Conservation (phyloP, 2,329 filamentous ascomycete species). For the Rhytidhysteron rufulum region DNA sequence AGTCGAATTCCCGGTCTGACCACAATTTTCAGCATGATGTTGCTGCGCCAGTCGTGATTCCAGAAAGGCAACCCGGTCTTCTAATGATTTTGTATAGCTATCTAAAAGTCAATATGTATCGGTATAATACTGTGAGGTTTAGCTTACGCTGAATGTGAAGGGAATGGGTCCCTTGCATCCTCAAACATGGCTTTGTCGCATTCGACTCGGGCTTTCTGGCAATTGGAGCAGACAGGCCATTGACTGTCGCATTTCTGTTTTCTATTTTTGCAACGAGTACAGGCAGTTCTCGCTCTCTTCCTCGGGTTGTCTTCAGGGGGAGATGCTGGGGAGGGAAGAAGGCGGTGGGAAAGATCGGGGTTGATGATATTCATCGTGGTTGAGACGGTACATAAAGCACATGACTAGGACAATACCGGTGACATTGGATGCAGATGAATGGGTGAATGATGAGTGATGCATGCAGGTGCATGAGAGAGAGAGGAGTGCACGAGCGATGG, state of each 20-base stretch:
- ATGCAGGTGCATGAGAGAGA: too few species aligned
- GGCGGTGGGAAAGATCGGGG: not conserved
- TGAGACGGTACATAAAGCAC: too few species aligned
- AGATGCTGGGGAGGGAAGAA: not conserved
- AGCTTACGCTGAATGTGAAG: not conserved
- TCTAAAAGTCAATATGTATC: too few species aligned
- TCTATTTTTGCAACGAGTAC: constrained; percentile 9
- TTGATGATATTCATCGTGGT: not conserved
- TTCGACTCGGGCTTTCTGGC: constrained; percentile 5
- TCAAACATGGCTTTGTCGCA: constrained; percentile 5
- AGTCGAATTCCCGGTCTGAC: not conserved
- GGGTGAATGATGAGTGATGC: too few species aligned
- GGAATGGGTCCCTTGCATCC: not conserved
- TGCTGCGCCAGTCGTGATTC: constrained; percentile 2
- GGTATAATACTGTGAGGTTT: too few species aligned
- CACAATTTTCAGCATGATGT: not conserved
- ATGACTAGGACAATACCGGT: too few species aligned
- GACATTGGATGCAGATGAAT: too few species aligned
- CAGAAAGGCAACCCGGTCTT: constrained; percentile 11
- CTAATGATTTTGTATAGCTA: constrained; percentile 10
- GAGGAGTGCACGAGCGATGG: too few species aligned
- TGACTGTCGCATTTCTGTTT: constrained; percentile 13
- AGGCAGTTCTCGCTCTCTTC: constrained; percentile 12
- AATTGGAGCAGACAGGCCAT: constrained; percentile 11
- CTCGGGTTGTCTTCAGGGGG: constrained; percentile 4